Conservation (phyloP, 140 eudicot genomes). For the Bidens hawaiensis region DNA sequence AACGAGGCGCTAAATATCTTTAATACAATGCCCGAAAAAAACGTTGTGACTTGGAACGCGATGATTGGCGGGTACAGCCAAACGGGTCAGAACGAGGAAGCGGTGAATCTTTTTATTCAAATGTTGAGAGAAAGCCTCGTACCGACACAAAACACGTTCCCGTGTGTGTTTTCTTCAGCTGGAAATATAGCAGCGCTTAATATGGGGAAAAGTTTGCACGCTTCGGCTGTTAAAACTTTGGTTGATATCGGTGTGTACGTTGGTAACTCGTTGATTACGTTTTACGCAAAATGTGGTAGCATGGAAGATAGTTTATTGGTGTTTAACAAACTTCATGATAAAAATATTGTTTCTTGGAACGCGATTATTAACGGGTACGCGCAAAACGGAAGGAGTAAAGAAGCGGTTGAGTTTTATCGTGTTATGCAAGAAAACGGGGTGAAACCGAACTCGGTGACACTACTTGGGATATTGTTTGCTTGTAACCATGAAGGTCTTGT, state of each 20-base stretch:
- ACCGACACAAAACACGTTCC: constrained; percentile 51
- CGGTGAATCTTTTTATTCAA: constrained; percentile 57
- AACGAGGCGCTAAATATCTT: constrained; percentile 52
- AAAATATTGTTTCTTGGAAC: constrained; percentile 72
- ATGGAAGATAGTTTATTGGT: constrained; percentile 62
- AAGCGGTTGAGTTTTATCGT: constrained; percentile 34
- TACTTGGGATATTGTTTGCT: constrained; percentile 65
- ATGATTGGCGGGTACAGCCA: constrained; percentile 80
- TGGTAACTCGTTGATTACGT: constrained; percentile 63
- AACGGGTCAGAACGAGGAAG: constrained; percentile 59
- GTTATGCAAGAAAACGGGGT: constrained; percentile 39
- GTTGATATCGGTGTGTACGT: constrained; percentile 36
- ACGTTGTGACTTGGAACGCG: constrained; percentile 73
- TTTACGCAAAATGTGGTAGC: constrained; percentile 79
- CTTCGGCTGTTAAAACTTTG: constrained; percentile 61
- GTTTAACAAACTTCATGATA: constrained; percentile 37
- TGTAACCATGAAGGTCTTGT: constrained; percentile 73
- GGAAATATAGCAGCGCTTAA: constrained; percentile 69
- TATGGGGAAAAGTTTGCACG: constrained; percentile 68
- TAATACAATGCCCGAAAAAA: constrained; percentile 57
- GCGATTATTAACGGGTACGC: constrained; percentile 67
- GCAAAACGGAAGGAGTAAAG: constrained; percentile 52
- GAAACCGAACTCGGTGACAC: constrained; percentile 57
- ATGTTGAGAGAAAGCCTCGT: constrained; percentile 57
- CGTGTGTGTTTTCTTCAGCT: constrained; percentile 60